A percentile compares a stretch with the other conserved stretches of the same genome.
Conservation (phyloP, 169 alveolate genomes). For the Prorocentrum cordatum region DNA sequence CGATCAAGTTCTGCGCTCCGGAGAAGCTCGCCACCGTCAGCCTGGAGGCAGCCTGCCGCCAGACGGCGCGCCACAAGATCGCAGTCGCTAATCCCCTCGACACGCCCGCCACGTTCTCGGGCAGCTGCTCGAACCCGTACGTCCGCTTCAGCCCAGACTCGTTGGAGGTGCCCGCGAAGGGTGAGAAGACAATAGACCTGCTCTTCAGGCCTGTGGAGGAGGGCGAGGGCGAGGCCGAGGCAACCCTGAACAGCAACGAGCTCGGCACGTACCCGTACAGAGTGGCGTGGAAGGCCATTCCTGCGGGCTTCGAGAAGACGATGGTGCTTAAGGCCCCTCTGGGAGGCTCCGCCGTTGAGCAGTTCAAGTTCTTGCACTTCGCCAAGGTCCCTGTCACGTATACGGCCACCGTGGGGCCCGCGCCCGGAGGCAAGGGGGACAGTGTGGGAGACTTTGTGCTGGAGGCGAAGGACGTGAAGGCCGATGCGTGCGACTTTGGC, state of each 20-base stretch:
- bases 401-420: no score
- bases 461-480: neutral
- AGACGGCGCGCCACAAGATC: constrained; percentile 31
- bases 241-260: neutral
- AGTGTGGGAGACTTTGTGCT: neutral
- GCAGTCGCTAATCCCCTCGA: constrained; percentile 32
- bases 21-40: constrained; percentile 31
- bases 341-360: constrained; percentile 38
- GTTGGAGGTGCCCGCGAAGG: constrained; percentile 27
- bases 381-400: no score
- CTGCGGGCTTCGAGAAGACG: constrained; percentile 47
- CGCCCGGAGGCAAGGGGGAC: no score
- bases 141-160: constrained; percentile 51
- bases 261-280: constrained; percentile 42
- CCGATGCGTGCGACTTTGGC: neutral
- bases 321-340: constrained; percentile 67
- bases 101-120: constrained; percentile 33
- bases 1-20: constrained; percentile 11
- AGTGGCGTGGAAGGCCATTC: constrained; percentile 39
- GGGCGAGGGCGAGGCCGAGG: neutral
- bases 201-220: constrained; percentile 4
- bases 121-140: constrained; percentile 4
- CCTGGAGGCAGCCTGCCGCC: constrained; percentile 32
- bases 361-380: constrained; percentile 50
- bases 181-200: constrained; percentile 36